Evolutionary conservation across 1,284 basidiomycete genomes (phyloP), one percentile per base, ranked within the genome.

Genomic region (Malassezia globosa): DNA sequence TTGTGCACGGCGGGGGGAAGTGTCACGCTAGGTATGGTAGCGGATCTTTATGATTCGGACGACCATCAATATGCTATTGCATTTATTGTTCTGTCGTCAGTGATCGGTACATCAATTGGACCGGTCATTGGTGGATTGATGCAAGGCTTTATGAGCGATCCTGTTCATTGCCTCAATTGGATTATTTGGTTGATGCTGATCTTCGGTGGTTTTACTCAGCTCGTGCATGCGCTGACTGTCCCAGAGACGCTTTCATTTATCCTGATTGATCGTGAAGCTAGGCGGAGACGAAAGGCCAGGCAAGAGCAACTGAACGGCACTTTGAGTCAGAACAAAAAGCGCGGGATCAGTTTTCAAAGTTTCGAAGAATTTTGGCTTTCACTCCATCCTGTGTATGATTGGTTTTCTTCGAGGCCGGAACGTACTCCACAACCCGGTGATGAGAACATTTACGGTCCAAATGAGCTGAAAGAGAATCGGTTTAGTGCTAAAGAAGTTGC

Each of bases 11-110:
- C 72, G 4, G 66, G 74, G 19, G 74, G 74, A 6, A 73, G 70
- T 19, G 74, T 76, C 29, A 75, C 74, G 2, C 59, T 75, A 1
- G 74, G 73, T 23, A 73, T 75, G 65, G 72, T 69, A 14, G 71
- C 72, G n/a, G 72, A 73, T 36, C 36, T 73, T 34, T 73, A 52
- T 47, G 65, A 68, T 25, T 47, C 66, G 11, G 66, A 73, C 24
- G 60, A 61, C 40, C 72, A 73, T 44, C 64, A 69, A 29, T 71
- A 62, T 26, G 64, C 71, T 18, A 58, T 73, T 37, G 64, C 58
- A 8, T 72, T 60, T 37, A 58, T 73, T 36, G 72, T 73, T 7
- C 55, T 72, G 10, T 64, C 62, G 1, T 64, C 61, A n/a, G 69
- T 72, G 0, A 64, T 59, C 13, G 64, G 66, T 45, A 61, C 66